Evolutionary conservation across 768 basidiomycete genomes (phyloP), one percentile per base, ranked within the genome.

Genomic region (Chalciporus sphaerocephalus): DNA sequence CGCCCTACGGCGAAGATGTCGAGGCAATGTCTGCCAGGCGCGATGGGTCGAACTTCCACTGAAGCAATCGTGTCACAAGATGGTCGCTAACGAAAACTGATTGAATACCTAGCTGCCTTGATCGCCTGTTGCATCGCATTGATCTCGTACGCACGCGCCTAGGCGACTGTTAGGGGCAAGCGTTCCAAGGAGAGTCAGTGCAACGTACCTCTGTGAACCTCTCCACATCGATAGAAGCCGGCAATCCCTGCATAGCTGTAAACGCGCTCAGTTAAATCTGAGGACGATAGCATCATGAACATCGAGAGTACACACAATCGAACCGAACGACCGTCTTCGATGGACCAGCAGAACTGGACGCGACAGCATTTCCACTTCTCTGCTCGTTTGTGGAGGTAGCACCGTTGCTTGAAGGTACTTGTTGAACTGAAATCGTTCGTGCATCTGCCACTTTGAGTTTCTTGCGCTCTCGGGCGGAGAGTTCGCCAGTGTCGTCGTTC

Each of bases 101-200:
- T 2, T 35, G 43, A 48, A 49, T 52, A 83, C 92, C 83, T 78
- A 28, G 91, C 85, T 25, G 73, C 74, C 65, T 87, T 82, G 74
- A 97, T 95, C 0, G 92, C 83, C 11, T 72, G 78, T 50, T 94
- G 83, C 85, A 99, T 93, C 0, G 93, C 87, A 38, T 79, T 72
- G 47, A 97, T 92, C 68, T 99, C 95, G 59, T 91, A 91, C 6
- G 83, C 77, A 47, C 93, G 78, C 13, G 90, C 80, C 91, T 96
- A 46, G n/a, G 17, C 8, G 30, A 22, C 13, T 20, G 30, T 24
- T 46, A 34, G 22, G 18, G 40, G 44, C 50, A 32, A 52, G 46
- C 5, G 17, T 15, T 5, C 20, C n/a, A n/a, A 39, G 13, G 21
- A 11, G 7, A 24, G 11, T 8, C n/a, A 23, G 39, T 17, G 8